Percentiles rank a stretch among this genome's conserved stretches.
Evolutionary conservation across 2,329 filamentous ascomycete genomes (phyloP).

Genomic region (Lojkania enalia): DNA sequence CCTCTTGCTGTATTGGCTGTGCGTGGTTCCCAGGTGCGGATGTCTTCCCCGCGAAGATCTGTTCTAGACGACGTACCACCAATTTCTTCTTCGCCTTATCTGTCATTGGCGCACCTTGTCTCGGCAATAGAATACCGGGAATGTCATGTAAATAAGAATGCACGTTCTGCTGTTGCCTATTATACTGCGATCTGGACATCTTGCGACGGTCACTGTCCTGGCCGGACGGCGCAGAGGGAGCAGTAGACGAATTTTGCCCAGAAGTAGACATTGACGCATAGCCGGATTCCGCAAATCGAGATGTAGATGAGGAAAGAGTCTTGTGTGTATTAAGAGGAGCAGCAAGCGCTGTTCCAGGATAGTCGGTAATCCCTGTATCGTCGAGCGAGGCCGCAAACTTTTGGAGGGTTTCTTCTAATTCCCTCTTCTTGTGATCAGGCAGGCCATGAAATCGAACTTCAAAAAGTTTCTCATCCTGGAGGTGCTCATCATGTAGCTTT

Average conservation of each 20-base stretch:
- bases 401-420: conserved; percentile 72
- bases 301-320: conserved; percentile 63
- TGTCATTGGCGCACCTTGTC: conserved; percentile 61
- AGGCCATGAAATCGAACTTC: conserved; percentile 80
- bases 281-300: conserved; percentile 56
- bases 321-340: conserved; percentile 59
- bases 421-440: conserved; percentile 71
- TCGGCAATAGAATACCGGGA: conserved; percentile 68
- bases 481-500: conserved; percentile 65
- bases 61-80: conserved; percentile 75
- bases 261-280: conserved; percentile 64
- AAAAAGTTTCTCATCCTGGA: conserved; percentile 77
- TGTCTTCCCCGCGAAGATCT: conserved; percentile 76
- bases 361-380: conserved; percentile 32
- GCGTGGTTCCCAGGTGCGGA: conserved; percentile 49
- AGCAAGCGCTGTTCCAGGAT: conserved; percentile 36
- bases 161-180: conserved; percentile 56
- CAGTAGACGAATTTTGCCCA: conserved; percentile 48
- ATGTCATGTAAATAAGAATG: conserved; percentile 74
- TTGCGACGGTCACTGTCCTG: conserved; percentile 32
- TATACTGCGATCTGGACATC: conserved; percentile 38
- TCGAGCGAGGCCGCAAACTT: conserved; percentile 70
- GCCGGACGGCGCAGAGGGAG: conserved; percentile 39
- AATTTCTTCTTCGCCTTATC: conserved; percentile 77
- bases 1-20: conserved; percentile 59